Evolutionary conservation across 192 early-diverging fungal species (phyloP).

Genomic region (Obelidium mucronatum): DNA sequence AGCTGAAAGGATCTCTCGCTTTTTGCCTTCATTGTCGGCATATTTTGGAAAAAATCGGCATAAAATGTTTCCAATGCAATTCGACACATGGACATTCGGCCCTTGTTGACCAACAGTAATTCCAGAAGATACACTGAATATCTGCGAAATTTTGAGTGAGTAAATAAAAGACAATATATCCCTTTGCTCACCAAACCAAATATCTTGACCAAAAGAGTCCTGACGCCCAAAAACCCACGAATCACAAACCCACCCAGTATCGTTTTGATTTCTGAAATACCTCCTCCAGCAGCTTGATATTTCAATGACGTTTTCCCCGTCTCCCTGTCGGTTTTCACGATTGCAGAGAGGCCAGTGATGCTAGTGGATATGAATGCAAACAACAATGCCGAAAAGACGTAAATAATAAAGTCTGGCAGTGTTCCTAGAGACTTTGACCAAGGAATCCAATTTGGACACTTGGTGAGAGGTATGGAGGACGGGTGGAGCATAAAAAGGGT

Average conservation of each 20-base stretch:
- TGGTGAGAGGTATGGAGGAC: neutral
- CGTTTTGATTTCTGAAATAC: slow-evolving; percentile 88
- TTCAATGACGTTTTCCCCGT: neutral
- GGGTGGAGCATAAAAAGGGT: neutral
- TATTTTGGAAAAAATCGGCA: slow-evolving; percentile 79
- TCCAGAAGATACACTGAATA: slow-evolving; percentile 44
- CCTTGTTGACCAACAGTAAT: slow-evolving; percentile 64
- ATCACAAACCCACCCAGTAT: slow-evolving; percentile 95
- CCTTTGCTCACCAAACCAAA: slow-evolving; percentile 68
- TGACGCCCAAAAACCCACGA: slow-evolving; percentile 81
- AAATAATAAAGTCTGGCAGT: neutral
- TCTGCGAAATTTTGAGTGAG: slow-evolving; percentile 8
- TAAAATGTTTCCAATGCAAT: slow-evolving; percentile 85
- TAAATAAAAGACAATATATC: neutral
- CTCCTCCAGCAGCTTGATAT: slow-evolving; percentile 65
- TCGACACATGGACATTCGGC: slow-evolving; percentile 89
- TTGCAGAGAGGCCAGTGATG: neutral
- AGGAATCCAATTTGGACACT: neutral
- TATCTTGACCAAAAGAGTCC: slow-evolving; percentile 83
- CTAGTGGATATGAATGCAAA: neutral
- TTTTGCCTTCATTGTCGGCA: slow-evolving; percentile 71
- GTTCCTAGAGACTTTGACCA: neutral
- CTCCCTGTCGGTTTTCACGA: neutral
- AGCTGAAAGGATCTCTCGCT: slow-evolving; percentile 47
- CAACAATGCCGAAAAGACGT: neutral